Conservation (phyloP, 176 grass and related monocot genomes). For the Melocanna baccifera region DNA sequence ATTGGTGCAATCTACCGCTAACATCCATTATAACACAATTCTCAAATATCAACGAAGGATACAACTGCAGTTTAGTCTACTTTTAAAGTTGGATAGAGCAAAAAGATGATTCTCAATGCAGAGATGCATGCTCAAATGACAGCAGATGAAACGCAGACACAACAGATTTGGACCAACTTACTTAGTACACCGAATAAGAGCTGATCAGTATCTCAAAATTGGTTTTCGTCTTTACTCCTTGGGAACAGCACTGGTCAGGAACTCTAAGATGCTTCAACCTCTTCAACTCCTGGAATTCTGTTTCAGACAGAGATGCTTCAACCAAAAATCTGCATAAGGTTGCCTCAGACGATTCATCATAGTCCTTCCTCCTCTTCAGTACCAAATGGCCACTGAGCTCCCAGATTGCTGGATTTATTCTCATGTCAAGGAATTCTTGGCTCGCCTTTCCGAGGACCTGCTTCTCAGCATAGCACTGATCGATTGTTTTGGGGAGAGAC, state of each 20-base stretch:
- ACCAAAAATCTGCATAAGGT: conserved; percentile 55
- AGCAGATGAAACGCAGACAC: background rate
- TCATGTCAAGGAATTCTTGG: conserved; percentile 67
- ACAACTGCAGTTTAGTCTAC: background rate
- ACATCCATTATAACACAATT: background rate
- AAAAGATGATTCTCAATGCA: background rate
- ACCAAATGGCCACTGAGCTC: conserved; percentile 90
- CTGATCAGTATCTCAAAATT: background rate
- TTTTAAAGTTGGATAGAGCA: background rate
- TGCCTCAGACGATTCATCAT: conserved; percentile 54
- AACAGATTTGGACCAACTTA: background rate
- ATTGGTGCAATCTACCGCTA: background rate
- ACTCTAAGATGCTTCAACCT: conserved; percentile 43
- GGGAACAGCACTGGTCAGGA: background rate
- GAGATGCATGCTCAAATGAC: background rate
- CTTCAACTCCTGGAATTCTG: conserved; percentile 61
- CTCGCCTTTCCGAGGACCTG: conserved; percentile 48
- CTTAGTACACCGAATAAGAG: background rate
- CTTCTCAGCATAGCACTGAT: conserved; percentile 81
- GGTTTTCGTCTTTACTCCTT: background rate
- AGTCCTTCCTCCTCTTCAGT: conserved; percentile 71
- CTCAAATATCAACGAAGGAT: background rate
- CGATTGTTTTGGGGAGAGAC: background rate
- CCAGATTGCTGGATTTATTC: conserved; percentile 81
- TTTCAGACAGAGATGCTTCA: conserved; percentile 58